Evolutionary conservation across 2,329 filamentous ascomycete species (phyloP), one percentile per base, ranked within the genome.

Genomic region (Simplicillium sp.): DNA sequence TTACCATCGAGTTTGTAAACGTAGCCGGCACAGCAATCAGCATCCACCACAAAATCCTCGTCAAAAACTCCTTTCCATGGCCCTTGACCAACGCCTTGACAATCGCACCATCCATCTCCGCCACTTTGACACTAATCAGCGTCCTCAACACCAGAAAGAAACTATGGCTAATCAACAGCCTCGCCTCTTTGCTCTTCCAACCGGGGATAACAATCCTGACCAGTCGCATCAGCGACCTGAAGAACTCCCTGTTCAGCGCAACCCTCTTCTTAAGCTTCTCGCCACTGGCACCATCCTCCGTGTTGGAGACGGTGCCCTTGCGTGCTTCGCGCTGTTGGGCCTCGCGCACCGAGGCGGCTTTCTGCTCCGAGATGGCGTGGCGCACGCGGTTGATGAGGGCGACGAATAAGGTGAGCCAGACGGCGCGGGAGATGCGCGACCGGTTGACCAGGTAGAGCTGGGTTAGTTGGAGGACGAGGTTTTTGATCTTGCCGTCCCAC

Each of bases 21-120:
- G 92, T 97, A 2, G 92, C 92, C 9, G 92, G 92, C 13, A 98
- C 75, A 18, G 92, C 90, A 49, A 98, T 92, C 41, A 90, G 61
- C 92, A 98, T 98, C 92, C 92, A 98, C 88, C 90, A 96, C 6
- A 94, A 77, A 52, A 98, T 80, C 1, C 87, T 81, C 51, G 82
- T 80, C 52, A 97, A 57, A 50, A 98, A 98, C 49, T 94, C 88
- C 60, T 80, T 86, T 13, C 90, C 92, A 50, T 83, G 92, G 2
- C 92, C 92, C 61, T 88, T 82, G 36, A 98, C 89, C 42, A 98
- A 67, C 48, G 80, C 89, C 65, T 92, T 95, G 44, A 98, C 92
- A 45, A 98, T 77, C 45, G 82, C 81, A 36, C 92, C 92, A 62
- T 98, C 92, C 70, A 98, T 81, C 60, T 95, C 89, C 2, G 92